Evolutionary conservation across 192 early-diverging fungal genomes (phyloP).

Genomic region (Tieghemiomyces parasiticus): DNA sequence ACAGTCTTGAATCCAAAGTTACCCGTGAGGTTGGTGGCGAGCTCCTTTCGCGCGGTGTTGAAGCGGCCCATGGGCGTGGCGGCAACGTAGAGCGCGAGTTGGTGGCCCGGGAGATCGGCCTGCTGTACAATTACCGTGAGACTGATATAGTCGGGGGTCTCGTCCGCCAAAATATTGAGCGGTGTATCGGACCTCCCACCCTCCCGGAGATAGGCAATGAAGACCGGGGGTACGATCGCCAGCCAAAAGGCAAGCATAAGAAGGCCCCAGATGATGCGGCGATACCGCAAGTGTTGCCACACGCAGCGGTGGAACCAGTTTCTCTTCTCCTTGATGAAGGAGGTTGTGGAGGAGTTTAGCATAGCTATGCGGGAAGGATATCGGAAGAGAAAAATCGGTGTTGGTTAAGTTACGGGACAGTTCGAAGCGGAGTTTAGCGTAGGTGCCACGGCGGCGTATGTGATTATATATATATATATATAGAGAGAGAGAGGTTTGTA

Average conservation of each 20-base stretch:
- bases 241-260: not conserved
- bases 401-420: no score
- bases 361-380: no score
- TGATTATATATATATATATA: no score
- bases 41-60: not conserved
- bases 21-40: not conserved
- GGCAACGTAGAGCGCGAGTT: conserved; percentile 1
- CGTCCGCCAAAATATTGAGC: not conserved
- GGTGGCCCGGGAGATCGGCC: not conserved
- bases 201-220: conserved; percentile 3
- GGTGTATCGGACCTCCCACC: not conserved
- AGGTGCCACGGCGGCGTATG: no score
- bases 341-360: no score
- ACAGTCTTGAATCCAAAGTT: conserved; percentile 7
- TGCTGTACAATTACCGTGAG: conserved; percentile 2
- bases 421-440: no score
- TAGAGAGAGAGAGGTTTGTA: no score
- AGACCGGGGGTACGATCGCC: conserved; percentile 1
- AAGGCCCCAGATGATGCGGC: not conserved
- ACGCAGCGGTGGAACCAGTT: not conserved
- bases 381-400: no score
- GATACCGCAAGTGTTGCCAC: conserved; percentile 5
- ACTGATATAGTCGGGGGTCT: conserved; percentile 4
- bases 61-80: not conserved
- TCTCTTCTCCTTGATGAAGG: no score